Evolutionary conservation across 192 early-diverging fungal genomes (phyloP).

Genomic region (Cladochytrium replicatum): DNA sequence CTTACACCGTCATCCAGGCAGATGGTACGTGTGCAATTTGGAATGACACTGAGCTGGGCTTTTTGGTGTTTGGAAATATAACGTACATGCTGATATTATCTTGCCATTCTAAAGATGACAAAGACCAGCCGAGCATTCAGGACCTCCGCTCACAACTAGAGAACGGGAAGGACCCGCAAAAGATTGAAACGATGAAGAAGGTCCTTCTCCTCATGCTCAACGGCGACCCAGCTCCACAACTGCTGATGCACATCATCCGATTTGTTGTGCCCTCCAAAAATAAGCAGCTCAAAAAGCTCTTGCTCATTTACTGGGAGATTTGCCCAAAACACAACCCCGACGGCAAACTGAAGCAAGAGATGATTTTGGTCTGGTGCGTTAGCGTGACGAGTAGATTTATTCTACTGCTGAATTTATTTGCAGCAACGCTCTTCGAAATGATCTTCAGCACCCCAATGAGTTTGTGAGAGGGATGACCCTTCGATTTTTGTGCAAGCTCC

Average conservation of each 20-base stretch:
- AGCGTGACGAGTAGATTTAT: not conserved
- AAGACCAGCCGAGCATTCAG: conserved; percentile 61
- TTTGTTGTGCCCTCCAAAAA: conserved; percentile 93
- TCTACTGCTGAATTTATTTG: not conserved
- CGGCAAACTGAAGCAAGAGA: conserved; percentile 83
- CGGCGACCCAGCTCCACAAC: conserved; percentile 72
- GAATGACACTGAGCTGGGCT: conserved; percentile 10
- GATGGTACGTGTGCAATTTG: conserved; percentile 15
- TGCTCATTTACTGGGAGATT: conserved; percentile 96
- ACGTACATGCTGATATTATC: not conserved
- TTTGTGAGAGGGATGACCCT: conserved; percentile 91
- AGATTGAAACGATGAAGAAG: conserved; percentile 92
- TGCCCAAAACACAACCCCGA: conserved; percentile 85
- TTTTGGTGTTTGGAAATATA: conserved; percentile 1
- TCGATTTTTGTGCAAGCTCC: conserved; percentile 89
- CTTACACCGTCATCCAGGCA: conserved; percentile 24
- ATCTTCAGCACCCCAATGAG: conserved; percentile 97
- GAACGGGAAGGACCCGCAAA: conserved; percentile 81
- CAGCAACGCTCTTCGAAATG: conserved; percentile 87
- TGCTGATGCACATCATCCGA: conserved; percentile 97
- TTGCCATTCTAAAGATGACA: conserved; percentile 27
- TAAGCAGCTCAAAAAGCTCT: conserved; percentile 94
- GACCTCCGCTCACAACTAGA: conserved; percentile 74
- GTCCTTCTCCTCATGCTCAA: conserved; percentile 83
- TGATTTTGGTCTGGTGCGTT: conserved; percentile 83